Evolutionary conservation across 371 early-diverging fungal genomes (phyloP).

Genomic region (Parasitella parasitica): DNA sequence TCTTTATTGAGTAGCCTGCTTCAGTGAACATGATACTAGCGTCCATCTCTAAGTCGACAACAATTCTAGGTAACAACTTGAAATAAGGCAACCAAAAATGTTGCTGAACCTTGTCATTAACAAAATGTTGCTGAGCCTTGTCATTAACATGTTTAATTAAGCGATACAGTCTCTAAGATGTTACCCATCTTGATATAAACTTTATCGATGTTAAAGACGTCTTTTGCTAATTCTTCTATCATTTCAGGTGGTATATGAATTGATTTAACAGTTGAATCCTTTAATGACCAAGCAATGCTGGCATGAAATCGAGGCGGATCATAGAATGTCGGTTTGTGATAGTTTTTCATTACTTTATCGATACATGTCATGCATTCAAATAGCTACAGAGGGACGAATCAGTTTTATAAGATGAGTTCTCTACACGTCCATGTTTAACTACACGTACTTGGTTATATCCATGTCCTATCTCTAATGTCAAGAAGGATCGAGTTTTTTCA

Average conservation of each 20-base stretch:
- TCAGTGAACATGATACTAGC: too few relatives aligned
- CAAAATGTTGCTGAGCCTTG: neutral
- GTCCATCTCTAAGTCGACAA: too few relatives aligned
- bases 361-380: constrained; percentile 18
- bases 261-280: constrained; percentile 3
- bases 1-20: too few relatives aligned
- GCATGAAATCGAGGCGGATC: constrained; percentile 52
- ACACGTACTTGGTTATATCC: constrained; percentile 47
- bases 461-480: constrained; percentile 42
- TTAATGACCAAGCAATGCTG: constrained; percentile 43
- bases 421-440: too few relatives aligned
- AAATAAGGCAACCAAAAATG: too few relatives aligned
- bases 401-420: too few relatives aligned
- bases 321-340: constrained; percentile 33
- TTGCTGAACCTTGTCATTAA: too few relatives aligned
- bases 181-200: constrained; percentile 40
- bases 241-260: constrained; percentile 15
- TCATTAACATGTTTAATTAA: neutral
- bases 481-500: constrained; percentile 42
- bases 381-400: constrained; percentile 9
- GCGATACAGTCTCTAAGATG: constrained; percentile 9
- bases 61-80: too few relatives aligned
- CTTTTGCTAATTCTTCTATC: constrained; percentile 8
- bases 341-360: constrained; percentile 26
- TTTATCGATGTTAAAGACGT: constrained; percentile 6